phyloP scores from a whole-genome alignment of 768 basidiomycete species.

The Leccinellum albellum region DNA sequence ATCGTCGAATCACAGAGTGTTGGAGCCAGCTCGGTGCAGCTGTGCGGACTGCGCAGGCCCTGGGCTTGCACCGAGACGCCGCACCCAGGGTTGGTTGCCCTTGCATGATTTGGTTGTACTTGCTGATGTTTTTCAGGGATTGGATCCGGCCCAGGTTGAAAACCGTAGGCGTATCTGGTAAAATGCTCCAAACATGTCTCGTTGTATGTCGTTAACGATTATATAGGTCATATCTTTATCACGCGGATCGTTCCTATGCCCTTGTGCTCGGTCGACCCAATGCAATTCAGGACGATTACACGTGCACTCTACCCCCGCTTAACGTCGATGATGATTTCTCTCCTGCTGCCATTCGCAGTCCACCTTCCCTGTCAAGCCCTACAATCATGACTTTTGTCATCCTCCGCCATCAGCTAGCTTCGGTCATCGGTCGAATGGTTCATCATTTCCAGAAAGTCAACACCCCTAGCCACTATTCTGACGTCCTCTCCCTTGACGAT shows the following conservation, averaged over 20 bases:
- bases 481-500: constrained; percentile 78
- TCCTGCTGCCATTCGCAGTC: constrained; percentile 41
- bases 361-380: constrained; percentile 61
- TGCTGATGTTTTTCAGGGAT: constrained; percentile 42
- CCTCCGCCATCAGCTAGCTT: constrained; percentile 75
- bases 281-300: constrained; percentile 86
- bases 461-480: constrained; percentile 73
- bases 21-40: constrained; percentile 96
- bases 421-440: constrained; percentile 85
- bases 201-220: constrained; percentile 4
- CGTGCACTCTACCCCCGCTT: constrained; percentile 72
- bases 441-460: constrained; percentile 90
- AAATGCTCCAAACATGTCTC: not conserved
- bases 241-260: constrained; percentile 90
- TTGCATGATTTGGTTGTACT: not conserved
- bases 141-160: constrained; percentile 75
- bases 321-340: constrained; percentile 66
- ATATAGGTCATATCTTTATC: constrained; percentile 81
- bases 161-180: constrained; percentile 90
- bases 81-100: constrained; percentile 61
- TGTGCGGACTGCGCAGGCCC: constrained; percentile 87
- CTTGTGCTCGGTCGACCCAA: constrained; percentile 87
- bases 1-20: constrained; percentile 88
- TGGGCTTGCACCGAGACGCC: constrained; percentile 89
- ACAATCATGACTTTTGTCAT: constrained; percentile 88